Conservation (phyloP, 306 rosid species). For the Urtica urens region DNA sequence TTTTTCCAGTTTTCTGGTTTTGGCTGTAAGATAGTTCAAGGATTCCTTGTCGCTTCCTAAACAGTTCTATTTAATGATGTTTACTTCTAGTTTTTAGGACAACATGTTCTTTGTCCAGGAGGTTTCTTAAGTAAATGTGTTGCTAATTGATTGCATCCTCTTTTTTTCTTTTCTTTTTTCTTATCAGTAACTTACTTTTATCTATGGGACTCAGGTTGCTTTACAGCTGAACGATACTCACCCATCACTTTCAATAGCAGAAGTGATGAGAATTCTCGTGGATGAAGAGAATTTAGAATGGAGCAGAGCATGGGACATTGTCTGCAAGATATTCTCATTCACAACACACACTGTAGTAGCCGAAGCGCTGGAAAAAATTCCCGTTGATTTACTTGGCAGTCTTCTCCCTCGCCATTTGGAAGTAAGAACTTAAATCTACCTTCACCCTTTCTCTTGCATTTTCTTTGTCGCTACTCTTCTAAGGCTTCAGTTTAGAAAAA, state of each 20-base stretch:
- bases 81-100: too few species aligned
- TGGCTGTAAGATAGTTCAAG: too few species aligned
- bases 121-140: too few species aligned
- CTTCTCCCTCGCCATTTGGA: slow-evolving; percentile 75
- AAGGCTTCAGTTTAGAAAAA: too few species aligned
- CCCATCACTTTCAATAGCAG: slow-evolving; percentile 60
- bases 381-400: slow-evolving; percentile 52
- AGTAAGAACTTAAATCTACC: slow-evolving; percentile 23
- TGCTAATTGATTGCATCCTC: too few species aligned
- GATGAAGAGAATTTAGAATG: slow-evolving; percentile 61
- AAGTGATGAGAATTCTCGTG: slow-evolving; percentile 56
- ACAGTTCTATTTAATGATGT: too few species aligned
- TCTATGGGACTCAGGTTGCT: slow-evolving; percentile 39
- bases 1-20: too few species aligned
- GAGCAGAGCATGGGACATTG: slow-evolving; percentile 52
- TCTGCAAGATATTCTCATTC: slow-evolving; percentile 46
- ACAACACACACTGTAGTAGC: slow-evolving; percentile 59
- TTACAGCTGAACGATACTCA: slow-evolving; percentile 69
- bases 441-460: slow-evolving; percentile 2
- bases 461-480: neutral
- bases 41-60: too few species aligned
- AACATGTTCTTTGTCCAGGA: too few species aligned
- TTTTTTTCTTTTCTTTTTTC: too few species aligned
- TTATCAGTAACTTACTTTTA: slow-evolving; percentile 11
- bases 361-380: slow-evolving; percentile 59